phyloP scores from a whole-genome alignment of 805 yeast species.

The Debaryomyces castellii region DNA sequence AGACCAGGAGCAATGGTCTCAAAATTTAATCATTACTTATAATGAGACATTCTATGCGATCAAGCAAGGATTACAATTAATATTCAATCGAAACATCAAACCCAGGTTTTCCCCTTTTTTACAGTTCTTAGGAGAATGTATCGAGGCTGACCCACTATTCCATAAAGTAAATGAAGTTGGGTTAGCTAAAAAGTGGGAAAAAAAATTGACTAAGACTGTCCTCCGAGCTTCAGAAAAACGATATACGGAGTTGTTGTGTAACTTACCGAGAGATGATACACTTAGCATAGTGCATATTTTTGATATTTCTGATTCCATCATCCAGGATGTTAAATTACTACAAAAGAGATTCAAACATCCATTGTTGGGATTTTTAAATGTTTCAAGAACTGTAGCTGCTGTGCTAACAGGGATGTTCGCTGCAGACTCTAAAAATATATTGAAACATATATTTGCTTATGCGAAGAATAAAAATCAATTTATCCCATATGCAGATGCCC shows the following conservation, averaged over 20 bases:
- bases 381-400: conserved; percentile 49
- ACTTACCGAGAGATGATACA: conserved; percentile 59
- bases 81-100: conserved; percentile 41
- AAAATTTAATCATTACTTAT: conserved; percentile 45
- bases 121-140: conserved; percentile 46
- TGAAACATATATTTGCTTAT: conserved; percentile 49
- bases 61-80: conserved; percentile 38
- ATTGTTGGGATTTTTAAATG: conserved; percentile 55
- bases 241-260: conserved; percentile 39
- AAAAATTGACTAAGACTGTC: conserved; percentile 32
- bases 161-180: conserved; percentile 31
- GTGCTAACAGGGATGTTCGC: conserved; percentile 53
- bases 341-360: conserved; percentile 63
- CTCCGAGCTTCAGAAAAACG: conserved; percentile 36
- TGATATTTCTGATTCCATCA: conserved; percentile 54
- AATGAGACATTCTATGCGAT: conserved; percentile 47
- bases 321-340: conserved; percentile 46
- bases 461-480: conserved; percentile 27
- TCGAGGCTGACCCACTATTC: conserved; percentile 49
- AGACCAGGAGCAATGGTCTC: conserved; percentile 53
- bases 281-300: conserved; percentile 55
- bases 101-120: conserved; percentile 62
- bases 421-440: conserved; percentile 51
- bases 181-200: conserved; percentile 47
- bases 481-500: conserved; percentile 54